Evolutionary conservation across 106 monocot species (phyloP).

Genomic region (Apostasia ramifera): DNA sequence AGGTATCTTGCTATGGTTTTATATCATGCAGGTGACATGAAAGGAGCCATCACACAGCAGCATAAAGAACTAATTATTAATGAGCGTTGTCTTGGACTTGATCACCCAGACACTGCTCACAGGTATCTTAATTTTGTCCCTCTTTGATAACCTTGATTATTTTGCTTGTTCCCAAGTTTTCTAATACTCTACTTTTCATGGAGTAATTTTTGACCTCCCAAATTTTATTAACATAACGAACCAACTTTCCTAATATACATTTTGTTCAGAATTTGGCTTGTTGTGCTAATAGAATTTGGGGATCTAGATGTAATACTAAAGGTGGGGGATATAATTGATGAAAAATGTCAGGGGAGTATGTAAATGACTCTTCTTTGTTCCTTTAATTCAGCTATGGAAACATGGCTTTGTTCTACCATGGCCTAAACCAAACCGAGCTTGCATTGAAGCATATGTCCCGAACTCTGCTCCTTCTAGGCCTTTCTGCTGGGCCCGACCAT

Average conservation of each 20-base stretch:
- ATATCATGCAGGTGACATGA: conserved; percentile 91
- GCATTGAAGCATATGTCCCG: conserved; percentile 86
- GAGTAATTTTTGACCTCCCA: too few species aligned
- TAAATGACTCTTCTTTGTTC: too few species aligned
- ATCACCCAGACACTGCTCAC: conserved; percentile 97
- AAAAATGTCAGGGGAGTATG: too few species aligned
- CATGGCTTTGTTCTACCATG: conserved; percentile 98
- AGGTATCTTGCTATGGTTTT: conserved; percentile 98
- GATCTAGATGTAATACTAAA: too few species aligned
- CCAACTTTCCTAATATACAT: too few species aligned
- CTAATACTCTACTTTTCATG: too few species aligned
- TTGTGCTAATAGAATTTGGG: too few species aligned
- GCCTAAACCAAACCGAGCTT: conserved; percentile 85
- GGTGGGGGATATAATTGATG: too few species aligned
- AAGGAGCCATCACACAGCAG: conserved; percentile 94
- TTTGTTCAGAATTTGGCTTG: too few species aligned
- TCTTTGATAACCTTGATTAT: neutral
- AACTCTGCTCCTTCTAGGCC: conserved; percentile 64
- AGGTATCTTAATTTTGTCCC: conserved; percentile 20
- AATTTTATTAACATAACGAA: too few species aligned
- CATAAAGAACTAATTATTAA: conserved; percentile 98
- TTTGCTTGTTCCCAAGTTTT: too few species aligned
- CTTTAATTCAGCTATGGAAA: conserved; percentile 73
- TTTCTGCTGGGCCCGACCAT: conserved; percentile 86
- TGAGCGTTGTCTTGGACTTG: conserved; percentile 89